Percentiles rank a stretch among this genome's conserved stretches.
These are phyloP conservation scores for Scutellaria galericulata DNA, from an alignment of 257 asterid genomes.

Conservation along the genomic window DNA sequence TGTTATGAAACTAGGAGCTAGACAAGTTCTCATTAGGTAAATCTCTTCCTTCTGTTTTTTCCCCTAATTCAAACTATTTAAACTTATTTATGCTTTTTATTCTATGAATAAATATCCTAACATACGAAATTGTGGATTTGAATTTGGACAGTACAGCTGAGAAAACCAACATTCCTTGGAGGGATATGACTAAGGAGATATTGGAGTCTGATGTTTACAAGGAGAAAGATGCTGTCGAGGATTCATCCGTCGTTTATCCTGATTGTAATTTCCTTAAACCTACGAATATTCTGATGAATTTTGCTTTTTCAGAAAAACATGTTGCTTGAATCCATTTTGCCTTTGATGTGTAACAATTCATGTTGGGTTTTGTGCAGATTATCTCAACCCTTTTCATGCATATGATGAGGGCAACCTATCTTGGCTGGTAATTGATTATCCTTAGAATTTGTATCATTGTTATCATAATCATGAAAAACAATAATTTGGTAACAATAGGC, in stretches of 20 bases:
- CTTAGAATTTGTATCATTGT: conserved; percentile 1
- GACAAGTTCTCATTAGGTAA: conserved; percentile 87
- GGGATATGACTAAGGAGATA: conserved; percentile 81
- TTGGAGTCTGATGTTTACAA: conserved; percentile 83
- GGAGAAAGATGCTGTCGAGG: conserved; percentile 69
- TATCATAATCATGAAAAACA: conserved; percentile 1
- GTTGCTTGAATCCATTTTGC: neutral
- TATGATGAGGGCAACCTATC: conserved; percentile 97
- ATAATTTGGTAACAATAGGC: conserved; percentile 55
- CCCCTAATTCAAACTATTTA: neutral
- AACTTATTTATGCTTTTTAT: neutral
- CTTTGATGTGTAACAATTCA: neutral
- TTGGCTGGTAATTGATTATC: conserved; percentile 80
- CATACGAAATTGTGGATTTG: conserved; percentile 17
- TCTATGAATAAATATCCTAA: neutral
- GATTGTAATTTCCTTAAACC: conserved; percentile 63
- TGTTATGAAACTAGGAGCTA: conserved; percentile 79
- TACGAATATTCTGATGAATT: neutral
- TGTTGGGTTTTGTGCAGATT: conserved; percentile 61
- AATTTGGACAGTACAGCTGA: conserved; percentile 92
- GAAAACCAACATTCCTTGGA: conserved; percentile 88
- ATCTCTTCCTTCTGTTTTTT: neutral
- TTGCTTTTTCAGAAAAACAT: too few relatives aligned
- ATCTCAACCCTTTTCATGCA: conserved; percentile 91
- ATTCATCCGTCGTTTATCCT: conserved; percentile 75